Conservation (phyloP, 306 rosid species). For the Trichosanthes truncata region DNA sequence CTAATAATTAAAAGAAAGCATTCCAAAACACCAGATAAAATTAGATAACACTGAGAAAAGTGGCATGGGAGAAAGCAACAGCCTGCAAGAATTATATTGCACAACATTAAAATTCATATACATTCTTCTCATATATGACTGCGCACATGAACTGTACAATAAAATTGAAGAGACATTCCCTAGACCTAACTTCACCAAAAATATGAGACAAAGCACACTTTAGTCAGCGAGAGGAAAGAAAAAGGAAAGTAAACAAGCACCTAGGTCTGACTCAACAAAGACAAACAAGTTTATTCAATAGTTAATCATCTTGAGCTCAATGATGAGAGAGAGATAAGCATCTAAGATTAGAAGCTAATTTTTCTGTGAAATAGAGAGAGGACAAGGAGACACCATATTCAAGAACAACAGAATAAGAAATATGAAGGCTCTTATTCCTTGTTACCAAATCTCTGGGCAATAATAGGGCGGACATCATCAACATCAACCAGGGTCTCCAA, state of each 20-base stretch:
- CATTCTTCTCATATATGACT: constrained; percentile 32
- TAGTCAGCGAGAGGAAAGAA: constrained; percentile 44
- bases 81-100: constrained; percentile 43
- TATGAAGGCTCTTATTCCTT: constrained; percentile 55
- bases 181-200: constrained; percentile 68
- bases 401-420: constrained; percentile 40
- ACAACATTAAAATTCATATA: constrained; percentile 45
- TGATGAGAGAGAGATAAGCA: constrained; percentile 27
- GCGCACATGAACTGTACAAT: constrained; percentile 56
- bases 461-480: constrained; percentile 96
- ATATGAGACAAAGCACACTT: constrained; percentile 46
- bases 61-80: neutral
- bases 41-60: constrained; percentile 14
- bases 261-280: constrained; percentile 43
- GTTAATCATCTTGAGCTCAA: constrained; percentile 55
- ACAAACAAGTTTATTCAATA: constrained; percentile 42
- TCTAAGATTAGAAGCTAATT: constrained; percentile 42
- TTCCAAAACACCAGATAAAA: constrained; percentile 5
- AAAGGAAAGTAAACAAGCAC: constrained; percentile 24
- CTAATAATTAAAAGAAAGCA: neutral
- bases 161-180: constrained; percentile 29
- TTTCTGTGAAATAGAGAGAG: constrained; percentile 29
- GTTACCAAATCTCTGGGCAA: constrained; percentile 80
- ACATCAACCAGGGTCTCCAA: constrained; percentile 82
- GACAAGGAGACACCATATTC: constrained; percentile 43